Conservation (phyloP, 2,329 filamentous ascomycete species). For the Penicillium carneum region DNA sequence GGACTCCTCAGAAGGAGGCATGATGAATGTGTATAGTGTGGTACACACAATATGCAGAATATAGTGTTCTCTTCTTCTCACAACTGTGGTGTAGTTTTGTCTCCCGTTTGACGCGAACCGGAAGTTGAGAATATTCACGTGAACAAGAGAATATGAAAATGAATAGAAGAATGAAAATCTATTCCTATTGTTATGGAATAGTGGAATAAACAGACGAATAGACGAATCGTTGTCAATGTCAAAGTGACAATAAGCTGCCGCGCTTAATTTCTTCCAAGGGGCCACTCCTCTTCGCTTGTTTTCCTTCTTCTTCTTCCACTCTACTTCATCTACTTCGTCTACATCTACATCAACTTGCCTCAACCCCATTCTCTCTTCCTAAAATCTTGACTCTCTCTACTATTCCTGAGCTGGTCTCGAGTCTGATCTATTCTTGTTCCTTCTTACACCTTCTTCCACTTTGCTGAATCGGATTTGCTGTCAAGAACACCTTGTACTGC, state of each 20-base stretch:
- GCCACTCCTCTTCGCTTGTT: constrained; percentile 26
- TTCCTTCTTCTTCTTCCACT: constrained; percentile 13
- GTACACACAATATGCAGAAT: not conserved
- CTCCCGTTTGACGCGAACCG: constrained; percentile 10
- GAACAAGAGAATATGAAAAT: not conserved
- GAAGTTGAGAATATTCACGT: constrained; percentile 3
- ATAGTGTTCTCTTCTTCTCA: not conserved
- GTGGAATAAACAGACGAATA: not conserved
- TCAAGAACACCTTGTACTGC: constrained; percentile 9
- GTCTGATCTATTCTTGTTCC: constrained; percentile 6
- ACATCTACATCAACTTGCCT: not conserved
- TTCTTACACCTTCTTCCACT: not conserved
- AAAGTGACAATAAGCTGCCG: constrained; percentile 22
- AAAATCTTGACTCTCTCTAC: not conserved
- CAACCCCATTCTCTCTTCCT: not conserved
- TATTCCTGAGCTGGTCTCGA: constrained; percentile 9
- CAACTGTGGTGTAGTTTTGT: not conserved
- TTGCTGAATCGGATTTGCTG: constrained; percentile 2
- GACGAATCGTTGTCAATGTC: constrained; percentile 6
- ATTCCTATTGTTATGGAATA: not conserved
- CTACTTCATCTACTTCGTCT: constrained; percentile 1
- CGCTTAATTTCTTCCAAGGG: constrained; percentile 25
- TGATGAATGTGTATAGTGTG: constrained; percentile 46
- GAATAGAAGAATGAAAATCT: not conserved
- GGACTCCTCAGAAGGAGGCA: constrained; percentile 76